Percentiles rank a stretch among this genome's conserved stretches.
phyloP scores from a whole-genome alignment of 2,329 filamentous ascomycete genomes.

The Talaromyces piceae region DNA sequence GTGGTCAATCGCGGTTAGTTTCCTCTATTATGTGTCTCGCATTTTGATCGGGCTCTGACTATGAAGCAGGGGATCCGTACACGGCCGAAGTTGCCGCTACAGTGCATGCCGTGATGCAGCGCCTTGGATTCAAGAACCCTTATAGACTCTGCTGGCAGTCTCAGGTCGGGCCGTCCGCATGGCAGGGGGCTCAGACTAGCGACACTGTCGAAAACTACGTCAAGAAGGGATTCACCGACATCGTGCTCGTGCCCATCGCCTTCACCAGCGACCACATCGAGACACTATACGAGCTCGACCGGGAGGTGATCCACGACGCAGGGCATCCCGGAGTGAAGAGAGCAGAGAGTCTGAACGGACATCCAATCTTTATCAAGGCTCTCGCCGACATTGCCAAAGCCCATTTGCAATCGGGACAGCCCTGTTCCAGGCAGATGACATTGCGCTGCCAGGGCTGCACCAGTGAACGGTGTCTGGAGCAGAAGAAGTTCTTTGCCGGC shows the following conservation, averaged over 20 bases:
- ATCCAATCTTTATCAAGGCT: constrained; percentile 79
- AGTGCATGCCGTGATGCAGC: constrained; percentile 92
- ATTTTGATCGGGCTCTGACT: constrained; percentile 6
- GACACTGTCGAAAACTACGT: constrained; percentile 84
- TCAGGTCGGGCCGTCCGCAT: constrained; percentile 89
- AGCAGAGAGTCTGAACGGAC: constrained; percentile 87
- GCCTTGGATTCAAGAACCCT: constrained; percentile 77
- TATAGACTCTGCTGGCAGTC: constrained; percentile 97
- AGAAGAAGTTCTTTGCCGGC: constrained; percentile 57
- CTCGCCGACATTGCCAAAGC: constrained; percentile 77
- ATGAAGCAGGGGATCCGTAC: constrained; percentile 74
- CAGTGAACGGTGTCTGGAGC: constrained; percentile 75
- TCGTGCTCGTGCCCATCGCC: constrained; percentile 87
- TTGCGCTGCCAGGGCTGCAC: constrained; percentile 89
- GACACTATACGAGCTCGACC: constrained; percentile 87
- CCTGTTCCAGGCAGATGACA: constrained; percentile 79
- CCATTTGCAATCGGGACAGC: constrained; percentile 63
- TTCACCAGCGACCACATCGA: constrained; percentile 99
- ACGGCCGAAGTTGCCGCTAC: constrained; percentile 93
- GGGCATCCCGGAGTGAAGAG: constrained; percentile 77
- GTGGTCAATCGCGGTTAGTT: constrained; percentile 79
- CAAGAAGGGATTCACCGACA: constrained; percentile 81
- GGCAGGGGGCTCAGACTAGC: constrained; percentile 90
- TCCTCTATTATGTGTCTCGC: not conserved
- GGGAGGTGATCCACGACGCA: constrained; percentile 83